Conservation (phyloP, 2,329 filamentous ascomycete genomes). For the Fusarium sp. region DNA sequence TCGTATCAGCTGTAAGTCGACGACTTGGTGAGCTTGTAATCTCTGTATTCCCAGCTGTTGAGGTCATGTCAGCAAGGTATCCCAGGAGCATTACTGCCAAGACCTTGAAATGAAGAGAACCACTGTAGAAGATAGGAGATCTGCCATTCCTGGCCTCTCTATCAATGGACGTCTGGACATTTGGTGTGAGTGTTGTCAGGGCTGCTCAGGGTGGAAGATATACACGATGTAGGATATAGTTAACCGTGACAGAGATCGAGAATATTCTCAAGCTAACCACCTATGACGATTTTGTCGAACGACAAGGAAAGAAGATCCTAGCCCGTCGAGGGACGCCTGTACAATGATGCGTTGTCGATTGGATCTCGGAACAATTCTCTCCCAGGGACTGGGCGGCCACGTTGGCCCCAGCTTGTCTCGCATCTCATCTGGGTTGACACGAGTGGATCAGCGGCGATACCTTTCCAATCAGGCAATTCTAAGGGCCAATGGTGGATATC, state of each 20-base stretch:
- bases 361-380: constrained; percentile 5
- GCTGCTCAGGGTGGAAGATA: constrained; percentile 13
- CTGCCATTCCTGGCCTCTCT: constrained; percentile 24
- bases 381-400: constrained; percentile 5
- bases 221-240: constrained; percentile 2
- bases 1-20: background rate
- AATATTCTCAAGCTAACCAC: background rate
- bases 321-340: background rate
- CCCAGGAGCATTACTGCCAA: constrained; percentile 15
- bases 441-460: background rate
- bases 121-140: constrained; percentile 21
- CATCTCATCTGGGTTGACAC: constrained; percentile 10
- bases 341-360: constrained; percentile 5
- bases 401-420: constrained; percentile 4
- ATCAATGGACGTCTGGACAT: constrained; percentile 5
- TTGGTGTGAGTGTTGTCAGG: constrained; percentile 15
- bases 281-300: background rate
- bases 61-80: constrained; percentile 16
- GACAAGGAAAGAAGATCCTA: background rate
- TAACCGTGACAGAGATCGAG: constrained; percentile 24
- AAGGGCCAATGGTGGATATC: background rate
- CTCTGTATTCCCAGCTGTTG: constrained; percentile 3
- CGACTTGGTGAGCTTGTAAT: constrained; percentile 14
- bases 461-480: constrained; percentile 4
- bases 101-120: background rate